Percentiles rank a stretch among this genome's conserved stretches.
These are phyloP conservation scores for Cornus suecica DNA, from an alignment of 148 eudicot species.

Conservation along the genomic window DNA sequence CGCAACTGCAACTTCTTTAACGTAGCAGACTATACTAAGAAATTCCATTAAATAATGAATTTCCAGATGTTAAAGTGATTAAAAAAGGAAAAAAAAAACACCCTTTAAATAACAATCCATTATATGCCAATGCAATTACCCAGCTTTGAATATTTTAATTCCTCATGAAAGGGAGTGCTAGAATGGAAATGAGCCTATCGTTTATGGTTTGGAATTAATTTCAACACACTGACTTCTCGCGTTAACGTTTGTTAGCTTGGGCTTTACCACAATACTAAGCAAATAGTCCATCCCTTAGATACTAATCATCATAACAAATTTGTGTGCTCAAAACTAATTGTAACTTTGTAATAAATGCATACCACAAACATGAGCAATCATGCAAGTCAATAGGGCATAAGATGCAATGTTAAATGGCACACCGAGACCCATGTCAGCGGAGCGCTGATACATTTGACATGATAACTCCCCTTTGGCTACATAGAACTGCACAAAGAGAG, in stretches of 20 bases:
- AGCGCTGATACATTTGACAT: conserved; percentile 96
- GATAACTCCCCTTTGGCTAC: conserved; percentile 90
- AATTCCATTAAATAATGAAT: neutral
- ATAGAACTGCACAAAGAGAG: conserved; percentile 57
- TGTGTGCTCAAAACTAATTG: neutral
- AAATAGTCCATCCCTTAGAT: too few relatives aligned
- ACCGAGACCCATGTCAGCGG: conserved; percentile 97
- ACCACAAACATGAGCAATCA: conserved; percentile 98
- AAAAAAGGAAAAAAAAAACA: too few relatives aligned
- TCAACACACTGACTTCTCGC: too few relatives aligned
- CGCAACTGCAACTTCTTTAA: neutral
- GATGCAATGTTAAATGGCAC: conserved; percentile 98
- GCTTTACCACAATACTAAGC: too few relatives aligned
- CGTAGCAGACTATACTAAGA: neutral
- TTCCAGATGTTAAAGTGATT: conserved; percentile 1
- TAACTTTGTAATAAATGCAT: conserved; percentile 21
- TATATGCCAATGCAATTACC: too few relatives aligned
- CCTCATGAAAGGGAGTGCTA: too few relatives aligned
- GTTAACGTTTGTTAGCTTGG: too few relatives aligned
- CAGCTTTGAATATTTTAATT: too few relatives aligned
- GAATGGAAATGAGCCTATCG: too few relatives aligned
- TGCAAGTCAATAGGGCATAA: conserved; percentile 82
- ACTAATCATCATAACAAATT: neutral
- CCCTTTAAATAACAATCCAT: too few relatives aligned
- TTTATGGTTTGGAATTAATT: too few relatives aligned